Conservation (phyloP, 2,329 filamentous ascomycete genomes). For the Beauveria caledonica region DNA sequence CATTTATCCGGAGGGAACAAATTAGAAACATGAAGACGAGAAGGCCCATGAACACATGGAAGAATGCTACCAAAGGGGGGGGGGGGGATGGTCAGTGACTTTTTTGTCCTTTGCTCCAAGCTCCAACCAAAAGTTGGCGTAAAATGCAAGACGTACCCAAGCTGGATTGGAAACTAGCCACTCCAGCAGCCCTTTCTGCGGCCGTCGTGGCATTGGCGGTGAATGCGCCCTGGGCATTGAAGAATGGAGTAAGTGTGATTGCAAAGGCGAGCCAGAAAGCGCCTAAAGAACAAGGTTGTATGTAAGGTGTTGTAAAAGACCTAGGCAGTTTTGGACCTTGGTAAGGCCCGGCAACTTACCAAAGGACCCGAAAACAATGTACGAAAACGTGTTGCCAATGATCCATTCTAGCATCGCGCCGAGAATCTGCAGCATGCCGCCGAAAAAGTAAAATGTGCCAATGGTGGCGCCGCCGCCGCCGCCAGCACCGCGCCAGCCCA, state of each 20-base stretch:
- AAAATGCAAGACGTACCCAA: constrained; percentile 30
- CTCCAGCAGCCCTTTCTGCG: constrained; percentile 4
- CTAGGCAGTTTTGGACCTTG: neutral
- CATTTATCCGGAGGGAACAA: constrained; percentile 58
- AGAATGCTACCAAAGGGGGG: constrained; percentile 44
- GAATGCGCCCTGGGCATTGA: constrained; percentile 3
- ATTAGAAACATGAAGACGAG: constrained; percentile 56
- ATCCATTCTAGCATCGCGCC: constrained; percentile 42
- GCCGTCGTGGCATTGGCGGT: constrained; percentile 5
- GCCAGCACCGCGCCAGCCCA: constrained; percentile 39
- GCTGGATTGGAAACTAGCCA: constrained; percentile 37
- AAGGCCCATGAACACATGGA: constrained; percentile 52
- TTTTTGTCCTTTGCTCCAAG: neutral
- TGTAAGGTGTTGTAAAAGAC: neutral
- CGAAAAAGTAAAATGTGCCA: constrained; percentile 36
- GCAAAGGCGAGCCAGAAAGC: constrained; percentile 8
- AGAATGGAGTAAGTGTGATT: neutral
- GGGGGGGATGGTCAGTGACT: neutral
- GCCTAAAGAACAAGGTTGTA: neutral
- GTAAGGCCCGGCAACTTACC: neutral
- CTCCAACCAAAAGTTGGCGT: too few relatives aligned
- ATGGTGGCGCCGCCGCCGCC: constrained; percentile 34
- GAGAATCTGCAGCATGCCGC: constrained; percentile 38
- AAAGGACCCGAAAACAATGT: constrained; percentile 36
- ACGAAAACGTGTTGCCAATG: constrained; percentile 45